Conservation (phyloP, 2,329 filamentous ascomycete species). For the Myriosclerotinia curreyana region DNA sequence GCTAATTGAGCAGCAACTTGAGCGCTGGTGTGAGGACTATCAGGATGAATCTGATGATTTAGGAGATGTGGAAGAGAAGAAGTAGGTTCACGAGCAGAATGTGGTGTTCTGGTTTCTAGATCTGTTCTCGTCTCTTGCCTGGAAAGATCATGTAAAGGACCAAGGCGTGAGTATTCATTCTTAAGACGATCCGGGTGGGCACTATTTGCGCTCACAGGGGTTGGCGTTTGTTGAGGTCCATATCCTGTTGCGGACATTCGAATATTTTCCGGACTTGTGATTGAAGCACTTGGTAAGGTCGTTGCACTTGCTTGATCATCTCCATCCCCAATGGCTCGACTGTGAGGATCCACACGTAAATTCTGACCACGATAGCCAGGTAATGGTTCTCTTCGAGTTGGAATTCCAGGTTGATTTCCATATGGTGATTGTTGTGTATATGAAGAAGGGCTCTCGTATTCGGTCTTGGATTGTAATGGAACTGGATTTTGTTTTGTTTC, state of each 20-base stretch:
- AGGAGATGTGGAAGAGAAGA: slow-evolving; percentile 53
- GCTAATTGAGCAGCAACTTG: slow-evolving; percentile 39
- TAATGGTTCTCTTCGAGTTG: slow-evolving; percentile 52
- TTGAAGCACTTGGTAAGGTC: slow-evolving; percentile 52
- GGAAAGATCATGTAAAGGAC: slow-evolving; percentile 57
- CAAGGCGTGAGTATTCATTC: slow-evolving; percentile 58
- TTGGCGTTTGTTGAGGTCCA: slow-evolving; percentile 50
- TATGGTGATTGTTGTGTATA: slow-evolving; percentile 62
- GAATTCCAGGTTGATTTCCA: slow-evolving; percentile 33
- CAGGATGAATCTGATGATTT: slow-evolving; percentile 36
- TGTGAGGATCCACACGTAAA: slow-evolving; percentile 61
- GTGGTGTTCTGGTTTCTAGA: slow-evolving; percentile 46
- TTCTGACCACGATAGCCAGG: slow-evolving; percentile 60
- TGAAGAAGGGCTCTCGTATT: slow-evolving; percentile 45
- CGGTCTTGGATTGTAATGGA: slow-evolving; percentile 81
- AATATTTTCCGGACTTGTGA: slow-evolving; percentile 55
- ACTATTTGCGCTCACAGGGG: slow-evolving; percentile 57
- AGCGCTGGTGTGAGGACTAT: slow-evolving; percentile 36
- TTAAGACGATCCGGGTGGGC: slow-evolving; percentile 41
- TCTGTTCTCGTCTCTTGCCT: slow-evolving; percentile 52
- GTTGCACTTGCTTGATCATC: slow-evolving; percentile 60
- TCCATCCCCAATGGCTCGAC: slow-evolving; percentile 51
- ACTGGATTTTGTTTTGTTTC: slow-evolving; percentile 66
- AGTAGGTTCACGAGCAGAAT: slow-evolving; percentile 40
- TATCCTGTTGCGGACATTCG: slow-evolving; percentile 56